These are phyloP conservation scores for Casaregolazyma suthepensis DNA, from an alignment of 1,139 yeast species.

Conservation along the genomic window DNA sequence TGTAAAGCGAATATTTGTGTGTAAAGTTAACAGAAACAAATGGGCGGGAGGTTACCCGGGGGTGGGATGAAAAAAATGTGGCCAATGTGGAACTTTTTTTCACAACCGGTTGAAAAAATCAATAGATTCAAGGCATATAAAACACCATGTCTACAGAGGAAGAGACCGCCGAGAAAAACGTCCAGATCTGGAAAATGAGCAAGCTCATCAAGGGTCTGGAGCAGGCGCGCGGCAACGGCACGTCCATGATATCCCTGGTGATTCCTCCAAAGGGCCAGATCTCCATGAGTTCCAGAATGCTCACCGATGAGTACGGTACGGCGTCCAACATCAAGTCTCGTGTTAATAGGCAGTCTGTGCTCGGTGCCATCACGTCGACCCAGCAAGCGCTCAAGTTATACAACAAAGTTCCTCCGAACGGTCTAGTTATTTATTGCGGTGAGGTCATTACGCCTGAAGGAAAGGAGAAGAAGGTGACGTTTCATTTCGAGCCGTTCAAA, in stretches of 20 bases:
- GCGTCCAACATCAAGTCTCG: conserved; percentile 97
- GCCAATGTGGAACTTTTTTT: conserved; percentile 2
- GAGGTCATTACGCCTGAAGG: conserved; percentile 97
- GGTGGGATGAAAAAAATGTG: background rate
- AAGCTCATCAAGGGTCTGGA: conserved; percentile 70
- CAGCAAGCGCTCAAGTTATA: conserved; percentile 92
- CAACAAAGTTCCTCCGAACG: conserved; percentile 85
- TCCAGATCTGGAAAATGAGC: conserved; percentile 98
- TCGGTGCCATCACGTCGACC: conserved; percentile 95
- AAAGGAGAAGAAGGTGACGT: conserved; percentile 89
- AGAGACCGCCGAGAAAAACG: conserved; percentile 62
- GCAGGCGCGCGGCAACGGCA: conserved; percentile 94
- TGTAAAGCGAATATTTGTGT: too few species aligned
- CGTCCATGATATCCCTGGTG: conserved; percentile 94
- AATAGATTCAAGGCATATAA: background rate
- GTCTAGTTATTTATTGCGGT: conserved; percentile 95
- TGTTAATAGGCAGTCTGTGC: conserved; percentile 89
- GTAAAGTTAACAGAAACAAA: background rate
- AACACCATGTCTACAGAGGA: conserved; percentile 26
- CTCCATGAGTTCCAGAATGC: conserved; percentile 79
- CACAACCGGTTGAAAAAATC: background rate
- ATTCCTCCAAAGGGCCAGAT: conserved; percentile 93
- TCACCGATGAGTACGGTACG: conserved; percentile 97
- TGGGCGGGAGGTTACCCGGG: conserved; percentile 4
- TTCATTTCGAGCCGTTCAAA: conserved; percentile 95